Base-by-base conservation (phyloP, 169 alveolate species). In the Babesia bigemina region DNA sequence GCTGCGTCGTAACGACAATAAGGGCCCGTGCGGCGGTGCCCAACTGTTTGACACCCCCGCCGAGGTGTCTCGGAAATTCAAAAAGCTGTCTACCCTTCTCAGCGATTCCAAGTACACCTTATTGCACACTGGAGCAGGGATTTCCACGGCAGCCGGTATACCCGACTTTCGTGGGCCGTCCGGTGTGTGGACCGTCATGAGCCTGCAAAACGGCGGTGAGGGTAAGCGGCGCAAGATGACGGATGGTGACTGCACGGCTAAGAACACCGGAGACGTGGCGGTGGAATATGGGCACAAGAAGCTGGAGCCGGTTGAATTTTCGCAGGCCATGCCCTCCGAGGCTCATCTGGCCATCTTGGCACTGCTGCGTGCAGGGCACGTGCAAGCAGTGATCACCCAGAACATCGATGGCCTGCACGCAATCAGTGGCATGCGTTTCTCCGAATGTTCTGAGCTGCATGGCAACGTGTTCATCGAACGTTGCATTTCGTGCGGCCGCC, bases 391-490 rank as follows among this genome's bases (percentile, higher is more conserved):
- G 53, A 89, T 92, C 26, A 91, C 94, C 24, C 96, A 92, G 81
- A 92, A 92, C 71, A 86, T 92, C 28, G 96, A 92, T 69, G 90
- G 93, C 0, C 66, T 92, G 47, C 96, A 92, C 82, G 86, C 90
- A 57, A 55, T 92, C 55, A 84, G 94, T 57, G 95, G 95, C 14
- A 75, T 88, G 50, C 65, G 82, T 9, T 84, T 86, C 75, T 70
- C 87, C 36, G 84, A 89, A 60, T 69, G 89, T 24, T 59, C 94
- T 12, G 96, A 91, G 82, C 87, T 92, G 26, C 96, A 92, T 60
- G 96, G 96, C 21, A 92, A 88, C 75, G 89, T 92, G 67, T 91
- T 92, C 59, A 70, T 81, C 2, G 95, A 92, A 60, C 62, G 92
- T n/a, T 92, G 96, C 62, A 86, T 89, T 62, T 70, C 70, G 63